Base-by-base conservation (phyloP, 495 filamentous ascomycete genomes). In the Cryomyces antarcticus region DNA sequence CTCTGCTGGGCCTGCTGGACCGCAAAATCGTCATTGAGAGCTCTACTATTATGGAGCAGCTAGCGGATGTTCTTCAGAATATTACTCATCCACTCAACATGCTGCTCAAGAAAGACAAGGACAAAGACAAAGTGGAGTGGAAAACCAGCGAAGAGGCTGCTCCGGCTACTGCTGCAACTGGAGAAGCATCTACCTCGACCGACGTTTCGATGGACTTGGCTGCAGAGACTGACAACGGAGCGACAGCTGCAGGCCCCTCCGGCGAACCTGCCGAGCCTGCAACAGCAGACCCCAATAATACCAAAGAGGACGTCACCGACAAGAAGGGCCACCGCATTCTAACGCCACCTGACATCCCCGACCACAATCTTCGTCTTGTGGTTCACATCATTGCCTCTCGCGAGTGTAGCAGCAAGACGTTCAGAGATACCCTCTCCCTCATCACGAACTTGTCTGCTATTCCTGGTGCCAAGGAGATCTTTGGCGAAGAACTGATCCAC, bases 371-470 rank as follows among this genome's bases (percentile, higher is more conserved):
- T 48, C 81, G 79, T 53, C 66, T 96, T 35, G 85, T 99, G 7
- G 82, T 95, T 52, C 89, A 92, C 51, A 93, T 99, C 46, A 77
- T 99, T 47, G 81, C 88, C 9, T 87, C 89, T 41, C 80, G 85
- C 29, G 89, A 99, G 57, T 99, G 89, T 62, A 89, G 80, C 51
- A 85, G 82, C 39, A 93, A 93, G 64, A 95, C 87, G 2, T 96
- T 96, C 70, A 78, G 83, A 51, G 88, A 96, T 53, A 95, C 92
- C 0, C 71, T 96, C 38, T 87, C 92, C 12, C 88, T 89, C 6
- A 96, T 99, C 67, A 94, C 93, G 62, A 94, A 96, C 53, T 75
- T 99, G 30, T 94, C 89, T 31, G 76, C 79, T 38, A 84, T 99
- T 46, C 85, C 87, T 24, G 84, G 78, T 28, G 87, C 92, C 11